phyloP scores from a whole-genome alignment of 176 grass and related monocot species.

The Bonia amplexicaulis region DNA sequence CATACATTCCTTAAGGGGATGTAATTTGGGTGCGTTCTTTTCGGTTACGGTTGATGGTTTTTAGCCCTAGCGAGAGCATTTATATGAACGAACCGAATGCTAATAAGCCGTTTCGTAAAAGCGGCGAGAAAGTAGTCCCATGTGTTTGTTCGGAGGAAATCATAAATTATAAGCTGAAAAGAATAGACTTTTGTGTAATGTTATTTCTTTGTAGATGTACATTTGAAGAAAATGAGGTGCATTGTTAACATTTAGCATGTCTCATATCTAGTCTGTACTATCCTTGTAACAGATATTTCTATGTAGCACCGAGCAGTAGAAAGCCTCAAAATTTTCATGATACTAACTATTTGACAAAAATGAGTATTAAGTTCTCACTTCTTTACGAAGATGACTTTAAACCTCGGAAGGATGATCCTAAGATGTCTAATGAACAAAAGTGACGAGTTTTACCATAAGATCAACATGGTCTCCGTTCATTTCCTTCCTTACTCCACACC shows the following conservation, averaged over 20 bases:
- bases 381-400: too few relatives aligned
- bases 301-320: too few relatives aligned
- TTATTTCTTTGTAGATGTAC: neutral
- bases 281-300: neutral
- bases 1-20: neutral
- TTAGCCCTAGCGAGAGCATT: too few relatives aligned
- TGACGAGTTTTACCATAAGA: neutral
- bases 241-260: neutral
- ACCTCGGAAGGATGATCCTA: fast-evolving
- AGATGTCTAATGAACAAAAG: neutral
- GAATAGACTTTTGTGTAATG: neutral
- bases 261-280: neutral
- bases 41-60: too few relatives aligned
- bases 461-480: neutral
- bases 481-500: neutral
- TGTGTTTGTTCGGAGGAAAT: too few relatives aligned
- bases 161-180: too few relatives aligned
- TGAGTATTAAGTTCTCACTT: too few relatives aligned
- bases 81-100: too few relatives aligned
- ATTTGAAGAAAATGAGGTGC: neutral
- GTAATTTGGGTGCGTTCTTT: neutral
- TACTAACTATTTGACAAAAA: neutral
- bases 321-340: too few relatives aligned
- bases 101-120: too few relatives aligned
- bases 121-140: too few relatives aligned